These are phyloP conservation scores for Capsella bursapastoris DNA, from an alignment of 345 rosid genomes.

Conservation along the genomic window DNA sequence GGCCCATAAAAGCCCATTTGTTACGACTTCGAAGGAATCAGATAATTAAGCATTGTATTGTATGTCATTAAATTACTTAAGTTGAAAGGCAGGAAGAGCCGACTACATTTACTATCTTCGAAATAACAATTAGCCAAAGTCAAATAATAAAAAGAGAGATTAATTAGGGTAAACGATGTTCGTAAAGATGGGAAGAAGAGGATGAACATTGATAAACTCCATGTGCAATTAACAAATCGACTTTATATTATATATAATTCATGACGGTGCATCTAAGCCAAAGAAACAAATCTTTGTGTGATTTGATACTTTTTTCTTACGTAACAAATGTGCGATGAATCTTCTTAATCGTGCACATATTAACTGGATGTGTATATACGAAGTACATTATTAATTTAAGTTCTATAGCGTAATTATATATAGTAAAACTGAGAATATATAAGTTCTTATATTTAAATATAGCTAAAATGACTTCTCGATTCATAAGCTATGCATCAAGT, in stretches of 20 bases:
- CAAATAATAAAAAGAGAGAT: constrained; percentile 16
- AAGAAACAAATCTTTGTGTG: constrained; percentile 40
- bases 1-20: constrained; percentile 18
- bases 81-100: constrained; percentile 30
- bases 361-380: constrained; percentile 28
- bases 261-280: constrained; percentile 45
- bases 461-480: constrained; percentile 21
- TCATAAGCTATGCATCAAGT: constrained; percentile 34
- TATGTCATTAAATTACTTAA: constrained; percentile 18
- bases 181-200: constrained; percentile 48
- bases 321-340: constrained; percentile 42
- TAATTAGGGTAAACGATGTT: constrained; percentile 35
- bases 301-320: constrained; percentile 35
- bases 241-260: constrained; percentile 35
- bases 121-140: neutral
- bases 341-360: constrained; percentile 37
- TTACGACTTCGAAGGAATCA: neutral
- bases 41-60: constrained; percentile 2
- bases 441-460: neutral
- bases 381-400: constrained; percentile 8
- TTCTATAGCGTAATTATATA: neutral
- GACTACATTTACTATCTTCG: constrained; percentile 22
- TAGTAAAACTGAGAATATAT: constrained; percentile 3
- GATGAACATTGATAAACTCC: constrained; percentile 45
- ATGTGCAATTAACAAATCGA: constrained; percentile 13